Percentiles rank a stretch among this genome's conserved stretches.
Evolutionary conservation across 2,329 filamentous ascomycete species (phyloP).

Genomic region (Ceratocystis colombiana): DNA sequence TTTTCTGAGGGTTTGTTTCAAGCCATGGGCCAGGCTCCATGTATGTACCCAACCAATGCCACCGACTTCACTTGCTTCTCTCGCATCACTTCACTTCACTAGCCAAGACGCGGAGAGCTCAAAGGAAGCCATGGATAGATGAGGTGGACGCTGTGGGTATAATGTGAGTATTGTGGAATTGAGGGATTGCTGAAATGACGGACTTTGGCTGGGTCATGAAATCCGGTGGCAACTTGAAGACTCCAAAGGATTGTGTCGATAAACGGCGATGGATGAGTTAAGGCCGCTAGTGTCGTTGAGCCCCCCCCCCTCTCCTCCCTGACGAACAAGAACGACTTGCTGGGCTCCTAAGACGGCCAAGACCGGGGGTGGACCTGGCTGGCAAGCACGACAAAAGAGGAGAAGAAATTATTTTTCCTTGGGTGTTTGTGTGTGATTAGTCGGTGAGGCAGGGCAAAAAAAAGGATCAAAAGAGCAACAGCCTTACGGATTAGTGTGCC

Average conservation of each 20-base stretch:
- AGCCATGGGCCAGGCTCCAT: neutral
- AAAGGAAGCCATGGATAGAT: neutral
- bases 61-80: neutral
- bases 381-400: neutral
- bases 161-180: neutral
- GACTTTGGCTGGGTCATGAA: neutral
- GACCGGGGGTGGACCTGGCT: neutral
- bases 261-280: neutral
- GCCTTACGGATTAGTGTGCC: neutral
- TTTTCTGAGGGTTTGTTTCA: neutral
- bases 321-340: neutral
- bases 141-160: neutral
- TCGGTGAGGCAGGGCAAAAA: constrained; percentile 2
- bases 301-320: neutral
- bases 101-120: neutral
- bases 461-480: constrained; percentile 8
- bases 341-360: neutral
- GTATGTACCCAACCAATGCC: neutral
- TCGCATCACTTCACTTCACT: neutral
- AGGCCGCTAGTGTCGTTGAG: constrained; percentile 6
- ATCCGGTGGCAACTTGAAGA: neutral
- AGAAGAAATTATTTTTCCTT: constrained; percentile 6
- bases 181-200: neutral
- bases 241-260: neutral
- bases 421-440: constrained; percentile 1